Percentiles rank a stretch among this genome's conserved stretches.
phyloP scores from a whole-genome alignment of 257 asterid species.

The Ilex asprella region DNA sequence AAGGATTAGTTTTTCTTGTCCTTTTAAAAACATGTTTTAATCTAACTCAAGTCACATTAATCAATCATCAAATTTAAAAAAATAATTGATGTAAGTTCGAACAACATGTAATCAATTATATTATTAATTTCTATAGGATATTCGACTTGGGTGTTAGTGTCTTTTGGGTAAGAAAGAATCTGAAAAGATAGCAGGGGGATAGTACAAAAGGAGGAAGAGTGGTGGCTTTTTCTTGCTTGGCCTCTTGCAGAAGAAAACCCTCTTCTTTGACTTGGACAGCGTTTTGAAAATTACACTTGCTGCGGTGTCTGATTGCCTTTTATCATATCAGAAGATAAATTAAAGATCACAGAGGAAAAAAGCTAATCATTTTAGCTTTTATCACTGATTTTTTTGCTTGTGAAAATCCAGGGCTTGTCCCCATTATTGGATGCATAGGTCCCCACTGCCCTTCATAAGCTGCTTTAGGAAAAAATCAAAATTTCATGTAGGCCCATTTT shows the following conservation, averaged over 20 bases:
- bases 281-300: constrained; percentile 27
- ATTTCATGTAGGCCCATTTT: too few relatives aligned
- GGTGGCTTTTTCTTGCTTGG: constrained; percentile 28
- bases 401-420: constrained; percentile 34
- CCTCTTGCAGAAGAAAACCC: constrained; percentile 24
- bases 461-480: too few relatives aligned
- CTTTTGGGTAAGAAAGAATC: too few relatives aligned
- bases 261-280: constrained; percentile 10
- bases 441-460: constrained; percentile 32
- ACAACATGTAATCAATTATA: too few relatives aligned
- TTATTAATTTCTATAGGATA: too few relatives aligned
- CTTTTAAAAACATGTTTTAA: too few relatives aligned
- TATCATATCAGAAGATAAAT: constrained; percentile 12
- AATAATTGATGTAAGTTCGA: too few relatives aligned
- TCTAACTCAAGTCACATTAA: too few relatives aligned
- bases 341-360: constrained; percentile 17
- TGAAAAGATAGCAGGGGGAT: too few relatives aligned
- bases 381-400: constrained; percentile 15
- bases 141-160: too few relatives aligned
- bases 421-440: constrained; percentile 46
- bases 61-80: too few relatives aligned
- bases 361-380: constrained; percentile 5
- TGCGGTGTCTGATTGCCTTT: constrained; percentile 10
- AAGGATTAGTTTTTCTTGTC: too few relatives aligned
- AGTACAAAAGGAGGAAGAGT: neutral